Evolutionary conservation across 176 grass and related monocot species (phyloP).

Genomic region (Areca catechu): DNA sequence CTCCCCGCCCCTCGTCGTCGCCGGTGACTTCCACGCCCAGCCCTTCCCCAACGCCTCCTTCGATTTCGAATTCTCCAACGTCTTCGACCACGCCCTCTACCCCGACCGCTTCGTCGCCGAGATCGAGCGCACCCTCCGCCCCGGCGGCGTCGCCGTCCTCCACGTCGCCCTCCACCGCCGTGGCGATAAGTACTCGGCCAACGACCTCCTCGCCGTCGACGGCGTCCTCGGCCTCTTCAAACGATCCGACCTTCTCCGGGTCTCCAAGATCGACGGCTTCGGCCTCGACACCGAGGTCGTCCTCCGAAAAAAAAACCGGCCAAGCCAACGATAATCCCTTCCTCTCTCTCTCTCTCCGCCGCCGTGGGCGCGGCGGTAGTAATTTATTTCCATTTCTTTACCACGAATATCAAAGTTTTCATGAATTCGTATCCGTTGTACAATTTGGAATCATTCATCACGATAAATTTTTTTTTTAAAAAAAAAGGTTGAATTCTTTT

Average conservation of each 20-base stretch:
- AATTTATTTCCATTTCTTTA: too few relatives aligned
- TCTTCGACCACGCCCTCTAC: slow-evolving; percentile 91
- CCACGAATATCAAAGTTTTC: too few relatives aligned
- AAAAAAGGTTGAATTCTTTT: too few relatives aligned
- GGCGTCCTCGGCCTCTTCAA: slow-evolving; percentile 51
- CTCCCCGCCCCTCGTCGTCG: slow-evolving; percentile 54
- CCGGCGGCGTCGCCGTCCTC: slow-evolving; percentile 58
- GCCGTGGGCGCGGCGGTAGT: too few relatives aligned
- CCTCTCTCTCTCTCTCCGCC: too few relatives aligned
- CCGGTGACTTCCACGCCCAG: slow-evolving; percentile 78
- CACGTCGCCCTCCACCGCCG: slow-evolving; percentile 70
- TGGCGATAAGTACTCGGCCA: slow-evolving; percentile 87
- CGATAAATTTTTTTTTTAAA: too few relatives aligned
- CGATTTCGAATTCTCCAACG: slow-evolving; percentile 99
- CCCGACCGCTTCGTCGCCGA: slow-evolving; percentile 62
- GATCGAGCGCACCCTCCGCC: slow-evolving; percentile 66
- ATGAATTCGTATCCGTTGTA: too few relatives aligned
- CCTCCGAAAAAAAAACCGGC: slow-evolving; percentile 41
- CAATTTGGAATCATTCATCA: too few relatives aligned
- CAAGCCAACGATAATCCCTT: too few relatives aligned
- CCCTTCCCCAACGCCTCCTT: slow-evolving; percentile 49
- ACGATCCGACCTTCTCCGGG: slow-evolving; percentile 33
- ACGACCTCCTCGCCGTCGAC: slow-evolving; percentile 51
- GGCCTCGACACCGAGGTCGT: slow-evolving; percentile 89
- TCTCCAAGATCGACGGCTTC: slow-evolving; percentile 71